Conservation (phyloP, 305 asterid species). For the Fraxinus sp. region DNA sequence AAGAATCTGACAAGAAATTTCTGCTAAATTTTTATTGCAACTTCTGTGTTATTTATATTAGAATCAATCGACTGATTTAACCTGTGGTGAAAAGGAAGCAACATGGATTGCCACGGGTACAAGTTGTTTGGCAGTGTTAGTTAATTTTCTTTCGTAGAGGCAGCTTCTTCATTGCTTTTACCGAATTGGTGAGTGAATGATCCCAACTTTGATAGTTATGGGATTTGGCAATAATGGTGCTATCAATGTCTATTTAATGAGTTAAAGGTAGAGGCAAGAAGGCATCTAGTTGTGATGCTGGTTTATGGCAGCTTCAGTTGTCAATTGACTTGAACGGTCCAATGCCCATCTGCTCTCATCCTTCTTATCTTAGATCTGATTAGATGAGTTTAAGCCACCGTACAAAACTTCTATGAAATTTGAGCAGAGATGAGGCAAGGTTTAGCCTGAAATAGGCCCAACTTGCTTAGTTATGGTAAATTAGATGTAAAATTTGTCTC, state of each 20-base stretch:
- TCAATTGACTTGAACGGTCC: neutral
- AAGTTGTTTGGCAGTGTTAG: neutral
- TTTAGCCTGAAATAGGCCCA: neutral
- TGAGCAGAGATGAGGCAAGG: neutral
- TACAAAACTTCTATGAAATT: neutral
- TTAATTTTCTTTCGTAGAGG: neutral
- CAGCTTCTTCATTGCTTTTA: neutral
- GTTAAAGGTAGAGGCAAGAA: neutral
- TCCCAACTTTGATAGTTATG: neutral
- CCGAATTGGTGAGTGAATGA: neutral
- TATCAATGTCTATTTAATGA: neutral
- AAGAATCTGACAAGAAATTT: neutral
- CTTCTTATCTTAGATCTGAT: neutral
- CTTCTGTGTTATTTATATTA: neutral
- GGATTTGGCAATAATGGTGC: neutral
- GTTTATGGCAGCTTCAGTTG: neutral
- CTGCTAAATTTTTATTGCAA: neutral
- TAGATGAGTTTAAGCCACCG: neutral
- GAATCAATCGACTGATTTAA: neutral
- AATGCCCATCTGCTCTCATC: neutral
- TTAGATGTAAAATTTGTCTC: neutral
- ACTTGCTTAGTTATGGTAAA: neutral
- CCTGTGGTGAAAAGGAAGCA: neutral
- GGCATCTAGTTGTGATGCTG: neutral
- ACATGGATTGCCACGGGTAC: neutral